phyloP scores from a whole-genome alignment of 2,329 filamentous ascomycete genomes.

The Harringtonia lauricola region DNA sequence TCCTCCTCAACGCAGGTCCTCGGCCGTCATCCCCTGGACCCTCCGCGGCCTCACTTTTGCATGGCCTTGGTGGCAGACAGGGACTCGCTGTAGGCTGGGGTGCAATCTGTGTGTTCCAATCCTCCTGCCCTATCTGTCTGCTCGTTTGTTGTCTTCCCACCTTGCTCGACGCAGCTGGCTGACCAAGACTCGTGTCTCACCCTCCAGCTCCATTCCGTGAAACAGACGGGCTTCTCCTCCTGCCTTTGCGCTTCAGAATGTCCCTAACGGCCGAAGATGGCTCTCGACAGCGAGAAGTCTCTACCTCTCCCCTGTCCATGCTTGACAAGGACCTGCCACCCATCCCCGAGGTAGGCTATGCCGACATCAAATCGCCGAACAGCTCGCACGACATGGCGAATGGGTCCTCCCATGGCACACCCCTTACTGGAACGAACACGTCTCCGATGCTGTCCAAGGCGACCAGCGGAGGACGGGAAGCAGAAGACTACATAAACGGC shows the following conservation, averaged over 20 bases:
- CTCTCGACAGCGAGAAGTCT: not conserved
- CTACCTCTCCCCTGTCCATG: not conserved
- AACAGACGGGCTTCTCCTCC: not conserved
- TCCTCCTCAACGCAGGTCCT: no score
- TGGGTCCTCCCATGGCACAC: not conserved
- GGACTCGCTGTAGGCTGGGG: no score
- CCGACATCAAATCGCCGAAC: not conserved
- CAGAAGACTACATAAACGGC: constrained; percentile 27
- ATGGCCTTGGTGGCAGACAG: no score
- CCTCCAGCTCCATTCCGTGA: not conserved
- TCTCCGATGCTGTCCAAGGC: not conserved
- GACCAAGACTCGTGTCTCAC: no score
- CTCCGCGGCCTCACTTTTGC: no score
- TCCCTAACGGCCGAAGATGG: not conserved
- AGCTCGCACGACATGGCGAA: not conserved
- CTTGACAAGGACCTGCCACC: constrained; percentile 12
- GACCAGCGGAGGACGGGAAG: constrained; percentile 7
- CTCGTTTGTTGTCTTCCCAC: no score
- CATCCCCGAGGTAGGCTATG: constrained; percentile 6
- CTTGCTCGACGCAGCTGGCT: no score
- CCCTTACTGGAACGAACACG: not conserved
- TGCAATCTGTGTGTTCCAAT: no score
- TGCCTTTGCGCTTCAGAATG: not conserved
- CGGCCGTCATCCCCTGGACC: no score
- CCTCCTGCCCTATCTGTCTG: no score